Evolutionary conservation across 2,329 filamentous ascomycete genomes (phyloP).

Genomic region (Trichoderma harzianum): DNA sequence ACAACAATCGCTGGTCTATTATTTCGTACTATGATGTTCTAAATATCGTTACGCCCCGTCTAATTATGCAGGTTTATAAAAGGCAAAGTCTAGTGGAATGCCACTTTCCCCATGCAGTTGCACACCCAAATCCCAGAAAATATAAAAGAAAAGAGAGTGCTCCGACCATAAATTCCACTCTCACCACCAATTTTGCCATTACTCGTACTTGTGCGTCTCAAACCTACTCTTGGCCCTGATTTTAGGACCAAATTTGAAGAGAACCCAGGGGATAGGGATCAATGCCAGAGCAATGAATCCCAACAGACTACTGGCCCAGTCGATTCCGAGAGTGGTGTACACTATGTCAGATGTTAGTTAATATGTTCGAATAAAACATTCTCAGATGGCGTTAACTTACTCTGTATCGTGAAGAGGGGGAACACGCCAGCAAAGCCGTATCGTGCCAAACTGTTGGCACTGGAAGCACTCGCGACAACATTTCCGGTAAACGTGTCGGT

Average conservation of each 20-base stretch:
- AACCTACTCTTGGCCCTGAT: conserved; percentile 42
- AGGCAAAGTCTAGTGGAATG: not conserved
- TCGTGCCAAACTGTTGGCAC: conserved; percentile 56
- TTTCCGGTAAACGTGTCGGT: conserved; percentile 54
- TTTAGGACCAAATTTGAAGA: conserved; percentile 47
- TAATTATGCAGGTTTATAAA: not conserved
- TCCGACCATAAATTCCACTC: not conserved
- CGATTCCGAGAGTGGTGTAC: conserved; percentile 42
- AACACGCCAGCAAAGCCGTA: conserved; percentile 56
- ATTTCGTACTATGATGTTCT: not conserved
- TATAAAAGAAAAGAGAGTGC: not conserved
- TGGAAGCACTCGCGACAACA: conserved; percentile 55
- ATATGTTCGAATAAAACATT: fast-evolving
- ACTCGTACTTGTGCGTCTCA: conserved; percentile 32
- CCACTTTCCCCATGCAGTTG: not conserved
- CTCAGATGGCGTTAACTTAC: conserved; percentile 31
- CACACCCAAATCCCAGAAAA: not conserved
- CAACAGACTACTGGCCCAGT: conserved; percentile 46
- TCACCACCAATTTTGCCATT: not conserved
- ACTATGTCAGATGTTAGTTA: conserved; percentile 30
- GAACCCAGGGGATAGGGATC: conserved; percentile 50
- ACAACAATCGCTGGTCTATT: not conserved
- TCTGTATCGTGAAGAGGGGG: conserved; percentile 59
- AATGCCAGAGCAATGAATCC: conserved; percentile 46
- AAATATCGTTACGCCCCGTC: not conserved